Evolutionary conservation across 371 early-diverging fungal species (phyloP).

Genomic region (Mucor sp.): DNA sequence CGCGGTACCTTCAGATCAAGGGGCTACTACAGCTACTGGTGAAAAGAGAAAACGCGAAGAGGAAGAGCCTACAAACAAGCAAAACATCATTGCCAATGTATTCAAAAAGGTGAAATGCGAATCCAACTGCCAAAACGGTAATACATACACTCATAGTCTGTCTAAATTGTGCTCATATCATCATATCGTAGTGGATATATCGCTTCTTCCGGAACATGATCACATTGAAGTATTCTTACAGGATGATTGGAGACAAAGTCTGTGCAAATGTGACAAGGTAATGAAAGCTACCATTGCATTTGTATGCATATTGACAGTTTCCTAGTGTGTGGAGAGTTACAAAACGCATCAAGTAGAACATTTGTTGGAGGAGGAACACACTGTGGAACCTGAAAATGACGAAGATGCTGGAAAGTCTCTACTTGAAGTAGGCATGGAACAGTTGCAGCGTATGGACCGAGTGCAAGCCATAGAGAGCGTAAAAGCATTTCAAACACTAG

Average conservation of each 20-base stretch:
- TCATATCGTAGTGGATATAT: conserved; percentile 10
- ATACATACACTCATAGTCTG: not conserved
- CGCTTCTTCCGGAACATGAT: conserved; percentile 19
- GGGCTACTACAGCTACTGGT: not conserved
- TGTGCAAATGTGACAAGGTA: conserved; percentile 50
- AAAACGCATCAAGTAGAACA: conserved; percentile 24
- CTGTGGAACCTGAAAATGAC: conserved; percentile 52
- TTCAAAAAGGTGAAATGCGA: conserved; percentile 10
- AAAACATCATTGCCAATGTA: not conserved
- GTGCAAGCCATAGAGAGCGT: conserved; percentile 74
- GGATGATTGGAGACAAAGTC: conserved; percentile 52
- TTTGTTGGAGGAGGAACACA: conserved; percentile 41
- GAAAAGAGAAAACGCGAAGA: conserved; percentile 18
- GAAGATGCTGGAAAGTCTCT: conserved; percentile 67
- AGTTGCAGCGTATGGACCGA: conserved; percentile 71
- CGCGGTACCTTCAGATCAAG: not conserved
- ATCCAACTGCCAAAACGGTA: conserved; percentile 16
- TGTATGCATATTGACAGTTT: not conserved
- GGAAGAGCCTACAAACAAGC: not conserved
- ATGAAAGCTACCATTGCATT: not conserved
- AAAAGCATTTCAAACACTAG: conserved; percentile 53
- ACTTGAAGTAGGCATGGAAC: conserved; percentile 77
- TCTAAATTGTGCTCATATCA: not conserved
- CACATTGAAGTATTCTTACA: conserved; percentile 48
- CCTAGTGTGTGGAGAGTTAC: conserved; percentile 28